Percentiles rank a stretch among this genome's conserved stretches.
Evolutionary conservation across 2,329 filamentous ascomycete species (phyloP).

Genomic region (Colletotrichum echinochloae): DNA sequence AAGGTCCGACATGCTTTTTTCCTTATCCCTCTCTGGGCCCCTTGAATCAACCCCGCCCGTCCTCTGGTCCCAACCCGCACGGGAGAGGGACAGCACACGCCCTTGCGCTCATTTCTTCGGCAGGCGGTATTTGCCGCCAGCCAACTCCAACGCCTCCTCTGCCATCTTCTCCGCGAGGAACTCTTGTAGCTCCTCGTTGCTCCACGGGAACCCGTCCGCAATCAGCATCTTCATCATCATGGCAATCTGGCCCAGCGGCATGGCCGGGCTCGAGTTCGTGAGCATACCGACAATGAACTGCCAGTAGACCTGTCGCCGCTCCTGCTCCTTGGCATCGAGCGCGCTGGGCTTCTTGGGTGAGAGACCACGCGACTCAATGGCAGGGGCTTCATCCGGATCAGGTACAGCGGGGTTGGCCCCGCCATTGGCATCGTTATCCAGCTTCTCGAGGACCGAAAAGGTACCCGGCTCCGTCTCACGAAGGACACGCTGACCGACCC

Average conservation of each 20-base stretch:
- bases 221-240: constrained; percentile 98
- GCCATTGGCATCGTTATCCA: constrained; percentile 55
- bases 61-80: neutral
- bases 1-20: neutral
- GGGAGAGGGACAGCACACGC: neutral
- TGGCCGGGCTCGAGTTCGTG: constrained; percentile 84
- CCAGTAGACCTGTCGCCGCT: constrained; percentile 78
- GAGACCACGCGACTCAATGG: constrained; percentile 47
- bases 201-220: constrained; percentile 88
- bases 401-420: constrained; percentile 50
- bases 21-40: neutral
- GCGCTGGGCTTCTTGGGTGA: constrained; percentile 62
- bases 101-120: constrained; percentile 63
- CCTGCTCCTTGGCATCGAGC: constrained; percentile 74
- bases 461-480: constrained; percentile 64
- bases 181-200: constrained; percentile 86
- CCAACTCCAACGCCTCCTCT: constrained; percentile 76
- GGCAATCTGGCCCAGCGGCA: constrained; percentile 83
- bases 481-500: constrained; percentile 77
- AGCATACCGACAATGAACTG: constrained; percentile 96
- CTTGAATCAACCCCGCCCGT: neutral
- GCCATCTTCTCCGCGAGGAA: constrained; percentile 84
- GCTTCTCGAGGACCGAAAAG: constrained; percentile 76
- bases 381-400: constrained; percentile 37
- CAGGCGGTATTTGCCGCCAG: constrained; percentile 77